Conservation (phyloP, 371 early-diverging fungal species). For the Dichotomocladium elegans region DNA sequence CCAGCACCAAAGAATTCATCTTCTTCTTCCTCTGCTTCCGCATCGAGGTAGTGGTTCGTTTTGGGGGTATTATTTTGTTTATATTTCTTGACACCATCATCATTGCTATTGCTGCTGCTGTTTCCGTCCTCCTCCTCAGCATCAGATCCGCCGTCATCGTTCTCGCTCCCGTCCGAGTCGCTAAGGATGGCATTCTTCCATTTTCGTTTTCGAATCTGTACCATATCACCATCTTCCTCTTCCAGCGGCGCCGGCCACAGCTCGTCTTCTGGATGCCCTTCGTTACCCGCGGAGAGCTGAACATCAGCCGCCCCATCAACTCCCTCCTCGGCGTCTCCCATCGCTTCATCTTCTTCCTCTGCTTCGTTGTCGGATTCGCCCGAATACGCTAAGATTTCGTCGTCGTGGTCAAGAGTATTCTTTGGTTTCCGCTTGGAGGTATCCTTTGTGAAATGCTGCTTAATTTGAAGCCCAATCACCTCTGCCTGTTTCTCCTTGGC, state of each 20-base stretch:
- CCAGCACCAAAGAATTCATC: constrained; percentile 45
- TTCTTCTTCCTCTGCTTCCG: constrained; percentile 49
- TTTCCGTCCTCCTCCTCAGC: constrained; percentile 11
- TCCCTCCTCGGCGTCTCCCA: neutral
- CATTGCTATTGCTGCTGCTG: constrained; percentile 8
- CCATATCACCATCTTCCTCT: neutral
- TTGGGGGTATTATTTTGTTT: neutral
- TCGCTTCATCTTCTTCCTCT: constrained; percentile 3
- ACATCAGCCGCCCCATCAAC: neutral
- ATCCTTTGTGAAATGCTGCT: constrained; percentile 11
- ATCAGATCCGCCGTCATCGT: constrained; percentile 7
- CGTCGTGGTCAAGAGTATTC: constrained; percentile 3
- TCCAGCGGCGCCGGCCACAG: neutral
- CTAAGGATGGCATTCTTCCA: neutral
- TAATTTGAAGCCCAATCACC: constrained; percentile 18
- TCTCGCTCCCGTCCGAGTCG: constrained; percentile 2
- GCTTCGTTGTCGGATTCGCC: constrained; percentile 12
- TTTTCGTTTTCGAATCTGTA: constrained; percentile 1
- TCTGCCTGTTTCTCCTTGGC: constrained; percentile 32
- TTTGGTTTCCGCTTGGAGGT: neutral
- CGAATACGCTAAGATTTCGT: constrained; percentile 1
- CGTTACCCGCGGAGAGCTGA: neutral
- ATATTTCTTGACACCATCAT: neutral
- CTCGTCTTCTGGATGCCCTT: neutral
- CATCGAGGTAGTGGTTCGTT: constrained; percentile 29